Evolutionary conservation across 2,329 filamentous ascomycete species (phyloP).

Genomic region (Lomentospora prolificans): DNA sequence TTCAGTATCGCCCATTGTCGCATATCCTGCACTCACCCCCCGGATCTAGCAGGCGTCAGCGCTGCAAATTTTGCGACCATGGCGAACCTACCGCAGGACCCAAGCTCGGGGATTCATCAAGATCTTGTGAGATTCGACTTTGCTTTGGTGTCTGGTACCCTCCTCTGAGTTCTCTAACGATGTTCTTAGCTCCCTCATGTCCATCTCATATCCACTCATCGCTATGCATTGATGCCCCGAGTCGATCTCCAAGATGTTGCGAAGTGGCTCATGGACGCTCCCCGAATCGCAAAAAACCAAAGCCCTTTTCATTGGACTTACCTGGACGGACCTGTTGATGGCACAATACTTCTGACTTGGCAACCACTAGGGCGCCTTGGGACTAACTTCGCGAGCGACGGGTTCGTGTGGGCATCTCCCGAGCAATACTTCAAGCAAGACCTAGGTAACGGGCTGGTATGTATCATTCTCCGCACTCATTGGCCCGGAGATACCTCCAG

Average conservation of each 20-base stretch:
- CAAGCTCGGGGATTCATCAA: conserved; percentile 31
- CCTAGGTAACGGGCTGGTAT: conserved; percentile 48
- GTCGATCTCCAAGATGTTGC: conserved; percentile 69
- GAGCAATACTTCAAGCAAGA: conserved; percentile 73
- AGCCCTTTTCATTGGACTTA: conserved; percentile 92
- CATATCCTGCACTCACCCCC: too few relatives aligned
- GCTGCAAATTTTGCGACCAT: conserved; percentile 5
- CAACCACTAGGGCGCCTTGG: conserved; percentile 65
- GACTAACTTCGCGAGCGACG: conserved; percentile 77
- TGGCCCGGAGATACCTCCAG: not conserved
- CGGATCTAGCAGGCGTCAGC: not conserved
- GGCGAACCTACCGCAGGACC: conserved; percentile 30
- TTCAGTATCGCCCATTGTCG: not conserved
- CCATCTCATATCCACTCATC: conserved; percentile 76
- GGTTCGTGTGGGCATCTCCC: conserved; percentile 79
- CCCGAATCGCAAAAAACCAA: conserved; percentile 73
- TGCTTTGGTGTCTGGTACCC: not conserved
- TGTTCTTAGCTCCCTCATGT: conserved; percentile 66
- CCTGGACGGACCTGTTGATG: conserved; percentile 71
- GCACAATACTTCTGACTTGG: conserved; percentile 78
- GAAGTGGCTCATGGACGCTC: conserved; percentile 73
- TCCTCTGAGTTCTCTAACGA: not conserved
- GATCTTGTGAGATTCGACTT: conserved; percentile 27
- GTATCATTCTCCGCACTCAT: conserved; percentile 15
- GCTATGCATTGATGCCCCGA: conserved; percentile 64